Conservation (phyloP, 75 land plant species). For the Pinus albicaulis region DNA sequence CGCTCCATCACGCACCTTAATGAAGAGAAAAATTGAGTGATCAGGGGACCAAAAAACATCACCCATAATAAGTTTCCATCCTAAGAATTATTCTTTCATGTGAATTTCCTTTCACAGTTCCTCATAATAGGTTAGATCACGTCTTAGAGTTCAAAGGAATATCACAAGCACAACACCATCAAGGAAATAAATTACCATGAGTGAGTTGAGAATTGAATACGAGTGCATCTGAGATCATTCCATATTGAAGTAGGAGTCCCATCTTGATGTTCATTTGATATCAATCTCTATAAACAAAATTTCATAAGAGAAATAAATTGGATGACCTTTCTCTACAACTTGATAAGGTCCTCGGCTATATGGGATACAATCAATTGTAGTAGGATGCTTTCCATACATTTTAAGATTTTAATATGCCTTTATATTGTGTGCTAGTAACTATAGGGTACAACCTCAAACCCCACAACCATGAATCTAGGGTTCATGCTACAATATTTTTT, state of each 20-base stretch:
- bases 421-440: constrained; percentile 30
- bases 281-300: constrained; percentile 40
- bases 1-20: too few relatives aligned
- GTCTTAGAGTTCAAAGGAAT: constrained; percentile 44
- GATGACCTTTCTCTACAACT: constrained; percentile 22
- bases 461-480: constrained; percentile 43
- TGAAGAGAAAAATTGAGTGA: too few relatives aligned
- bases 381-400: constrained; percentile 32
- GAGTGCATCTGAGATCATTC: constrained; percentile 55
- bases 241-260: constrained; percentile 60
- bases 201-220: constrained; percentile 59
- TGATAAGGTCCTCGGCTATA: constrained; percentile 12
- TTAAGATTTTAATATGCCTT: constrained; percentile 13
- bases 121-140: constrained; percentile 56
- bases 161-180: constrained; percentile 60
- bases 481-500: not conserved
- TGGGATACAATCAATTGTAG: constrained; percentile 23
- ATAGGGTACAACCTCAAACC: constrained; percentile 13
- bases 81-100: constrained; percentile 65
- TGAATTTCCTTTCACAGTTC: constrained; percentile 67
- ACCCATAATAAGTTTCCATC: constrained; percentile 67
- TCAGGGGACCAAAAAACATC: constrained; percentile 57
- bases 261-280: constrained; percentile 43
- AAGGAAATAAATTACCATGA: constrained; percentile 55
- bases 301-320: constrained; percentile 38